Base-by-base conservation (phyloP, 352 stramenopile species). In the Phytophthora lateralis region DNA sequence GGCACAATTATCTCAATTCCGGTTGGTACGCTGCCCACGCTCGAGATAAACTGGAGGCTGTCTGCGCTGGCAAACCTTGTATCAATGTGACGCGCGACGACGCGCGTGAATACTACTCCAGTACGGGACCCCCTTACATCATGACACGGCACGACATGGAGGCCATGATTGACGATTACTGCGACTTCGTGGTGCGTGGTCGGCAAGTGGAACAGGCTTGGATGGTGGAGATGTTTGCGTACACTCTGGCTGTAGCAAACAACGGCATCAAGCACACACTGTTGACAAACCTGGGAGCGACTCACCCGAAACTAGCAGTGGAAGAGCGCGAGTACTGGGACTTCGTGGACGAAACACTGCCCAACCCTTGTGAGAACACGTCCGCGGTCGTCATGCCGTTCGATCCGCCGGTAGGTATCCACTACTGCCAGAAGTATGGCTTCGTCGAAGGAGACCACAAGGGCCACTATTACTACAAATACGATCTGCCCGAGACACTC, bases 161-260 rank as follows among this genome's bases (percentile, higher is more conserved):
- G 29, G 10, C n/a, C 15, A 76, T 84, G 55, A 38, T 87, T 20
- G 71, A 86, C 46, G 76, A 84, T 58, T 88, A 88, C 44, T 77
- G 62, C n/a, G 45, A 70, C 41, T 84, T 81, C 29, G 70, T 84
- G 0, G 63, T 88, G 6, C 44, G 38, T 1, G 75, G 69, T 12
- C 71, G 76, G n/a, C 64, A 79, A 41, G 37, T 81, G 12, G 63
- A 67, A 24, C 30, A 48, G 5, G 51, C 66, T 11, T 88, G 76
- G 71, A 88, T 85, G 76, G 66, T 75, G 27, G 78, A 88, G 56
- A 88, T 86, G 78, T 79, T 80, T 43, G 78, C 65, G 17, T 88
- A 81, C 52, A 63, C 68, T 3, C 32, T 83, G 34, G 69, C 76
- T n/a, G 76, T 73, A 2, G 78, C 61, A 41, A 82, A 83, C 38